Conservation (phyloP, 2,329 filamentous ascomycete genomes). For the Ascochyta viciae-villosae region DNA sequence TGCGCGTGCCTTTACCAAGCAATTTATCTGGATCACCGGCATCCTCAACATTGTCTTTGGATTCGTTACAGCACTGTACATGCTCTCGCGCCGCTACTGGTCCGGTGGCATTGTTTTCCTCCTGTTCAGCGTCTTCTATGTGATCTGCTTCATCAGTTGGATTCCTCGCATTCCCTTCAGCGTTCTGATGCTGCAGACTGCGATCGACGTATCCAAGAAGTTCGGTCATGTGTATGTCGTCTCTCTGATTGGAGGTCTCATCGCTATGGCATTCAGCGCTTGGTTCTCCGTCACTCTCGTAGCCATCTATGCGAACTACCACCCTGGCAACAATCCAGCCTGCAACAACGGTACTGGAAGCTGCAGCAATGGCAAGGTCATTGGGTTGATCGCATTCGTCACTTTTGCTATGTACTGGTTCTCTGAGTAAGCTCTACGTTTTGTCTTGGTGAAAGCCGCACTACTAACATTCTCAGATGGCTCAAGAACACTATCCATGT, state of each 20-base stretch:
- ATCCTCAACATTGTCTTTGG: conserved; percentile 73
- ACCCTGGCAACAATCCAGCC: conserved; percentile 68
- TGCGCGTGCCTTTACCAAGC: conserved; percentile 80
- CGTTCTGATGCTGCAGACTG: conserved; percentile 84
- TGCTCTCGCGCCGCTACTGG: conserved; percentile 78
- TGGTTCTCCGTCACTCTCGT: conserved; percentile 90
- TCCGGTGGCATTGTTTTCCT: conserved; percentile 88
- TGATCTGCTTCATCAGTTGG: conserved; percentile 88
- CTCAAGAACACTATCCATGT: conserved; percentile 93
- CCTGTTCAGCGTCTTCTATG: conserved; percentile 78
- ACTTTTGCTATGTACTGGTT: conserved; percentile 96
- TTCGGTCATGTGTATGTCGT: conserved; percentile 88
- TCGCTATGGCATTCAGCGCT: conserved; percentile 77
- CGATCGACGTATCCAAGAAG: conserved; percentile 82
- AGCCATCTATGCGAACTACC: conserved; percentile 83
- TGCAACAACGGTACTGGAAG: conserved; percentile 62
- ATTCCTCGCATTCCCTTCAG: conserved; percentile 87
- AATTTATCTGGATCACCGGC: conserved; percentile 86
- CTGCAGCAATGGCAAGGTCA: conserved; percentile 79
- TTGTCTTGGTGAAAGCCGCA: background rate
- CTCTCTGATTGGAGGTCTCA: conserved; percentile 80
- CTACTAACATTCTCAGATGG: conserved; percentile 59
- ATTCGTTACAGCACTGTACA: conserved; percentile 86
- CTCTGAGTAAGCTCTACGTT: conserved; percentile 62
- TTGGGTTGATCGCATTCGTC: conserved; percentile 82